Percentiles rank a stretch among this genome's conserved stretches.
Conservation (phyloP, 305 asterid genomes). For the Solanum hybrid region DNA sequence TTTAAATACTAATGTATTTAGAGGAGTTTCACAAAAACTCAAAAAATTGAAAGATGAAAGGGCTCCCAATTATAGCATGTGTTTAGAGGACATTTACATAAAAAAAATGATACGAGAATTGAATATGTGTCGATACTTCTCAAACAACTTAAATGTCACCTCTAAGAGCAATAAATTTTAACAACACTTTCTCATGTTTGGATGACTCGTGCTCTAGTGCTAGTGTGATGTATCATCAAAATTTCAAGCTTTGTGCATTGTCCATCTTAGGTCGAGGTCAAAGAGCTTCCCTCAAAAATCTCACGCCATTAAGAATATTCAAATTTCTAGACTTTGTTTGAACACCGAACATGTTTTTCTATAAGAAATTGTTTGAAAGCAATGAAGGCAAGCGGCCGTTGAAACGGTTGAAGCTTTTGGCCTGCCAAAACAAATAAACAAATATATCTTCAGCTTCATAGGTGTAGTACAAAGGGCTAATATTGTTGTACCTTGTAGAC, state of each 20-base stretch:
- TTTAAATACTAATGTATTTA: neutral
- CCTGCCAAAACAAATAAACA: slow-evolving; percentile 12
- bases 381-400: slow-evolving; percentile 6
- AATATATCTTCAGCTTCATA: neutral
- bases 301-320: neutral
- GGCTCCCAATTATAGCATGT: neutral
- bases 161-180: rapidly evolving
- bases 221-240: neutral
- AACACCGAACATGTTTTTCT: neutral
- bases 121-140: neutral
- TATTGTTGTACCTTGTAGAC: neutral
- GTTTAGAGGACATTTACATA: neutral
- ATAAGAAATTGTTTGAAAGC: neutral
- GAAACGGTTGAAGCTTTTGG: slow-evolving; percentile 2
- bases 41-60: neutral
- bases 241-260: neutral
- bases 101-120: neutral
- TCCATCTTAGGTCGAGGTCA: neutral
- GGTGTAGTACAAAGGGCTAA: neutral
- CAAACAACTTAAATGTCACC: neutral
- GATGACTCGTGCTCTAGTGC: neutral
- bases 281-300: rapidly evolving
- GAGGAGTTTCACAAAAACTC: neutral
- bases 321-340: neutral
- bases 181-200: neutral